Percentiles rank a stretch among this genome's conserved stretches.
Conservation (phyloP, 306 rosid genomes). For the Medicago arabica region DNA sequence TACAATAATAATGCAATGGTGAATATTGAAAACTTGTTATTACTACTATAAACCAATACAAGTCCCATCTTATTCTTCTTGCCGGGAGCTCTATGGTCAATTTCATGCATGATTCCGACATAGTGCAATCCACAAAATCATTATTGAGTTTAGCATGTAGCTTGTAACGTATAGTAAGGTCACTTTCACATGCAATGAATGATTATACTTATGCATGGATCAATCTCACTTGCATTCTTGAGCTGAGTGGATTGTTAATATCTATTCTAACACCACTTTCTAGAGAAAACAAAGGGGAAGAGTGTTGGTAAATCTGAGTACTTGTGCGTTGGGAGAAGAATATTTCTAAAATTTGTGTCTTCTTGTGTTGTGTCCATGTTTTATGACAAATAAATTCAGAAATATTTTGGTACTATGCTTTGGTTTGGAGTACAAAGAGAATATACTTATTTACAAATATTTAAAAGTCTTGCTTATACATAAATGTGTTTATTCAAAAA, state of each 20-base stretch:
- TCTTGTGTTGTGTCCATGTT: too few relatives aligned
- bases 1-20: constrained; percentile 21
- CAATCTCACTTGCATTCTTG: constrained; percentile 17
- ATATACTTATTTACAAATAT: too few relatives aligned
- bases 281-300: constrained; percentile 8
- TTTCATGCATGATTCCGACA: constrained; percentile 31
- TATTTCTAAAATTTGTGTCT: too few relatives aligned
- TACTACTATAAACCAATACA: constrained; percentile 34
- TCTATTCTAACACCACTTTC: not conserved
- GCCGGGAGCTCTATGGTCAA: constrained; percentile 38
- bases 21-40: constrained; percentile 37
- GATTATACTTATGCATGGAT: not conserved
- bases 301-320: not conserved
- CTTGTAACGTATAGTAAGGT: not conserved
- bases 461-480: too few relatives aligned
- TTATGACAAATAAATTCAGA: too few relatives aligned
- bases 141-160: constrained; percentile 37
- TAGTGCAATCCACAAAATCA: constrained; percentile 25
- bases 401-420: too few relatives aligned
- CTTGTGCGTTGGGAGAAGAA: not conserved
- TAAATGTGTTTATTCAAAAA: too few relatives aligned
- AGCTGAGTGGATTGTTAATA: not conserved
- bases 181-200: constrained; percentile 28
- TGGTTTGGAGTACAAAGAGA: too few relatives aligned
- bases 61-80: constrained; percentile 47